Evolutionary conservation across 805 yeast species (phyloP), one percentile per base, ranked within the genome.

Genomic region (Yarrowia sp.): DNA sequence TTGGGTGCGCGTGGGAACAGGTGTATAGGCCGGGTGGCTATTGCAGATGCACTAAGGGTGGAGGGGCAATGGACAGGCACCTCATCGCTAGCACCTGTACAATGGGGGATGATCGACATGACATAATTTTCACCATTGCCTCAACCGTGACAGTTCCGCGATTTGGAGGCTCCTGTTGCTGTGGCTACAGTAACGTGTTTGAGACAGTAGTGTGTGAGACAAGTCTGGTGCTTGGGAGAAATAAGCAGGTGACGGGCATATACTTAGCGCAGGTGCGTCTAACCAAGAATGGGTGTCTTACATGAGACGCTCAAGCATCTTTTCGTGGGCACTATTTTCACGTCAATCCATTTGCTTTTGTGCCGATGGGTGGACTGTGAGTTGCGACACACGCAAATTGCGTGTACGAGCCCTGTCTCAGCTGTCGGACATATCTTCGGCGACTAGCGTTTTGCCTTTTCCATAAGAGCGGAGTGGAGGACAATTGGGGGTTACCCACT

Each of bases 231-330:
- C 36, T 21, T 30, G 24, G 38, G 35, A 6, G 26, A 30, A 32
- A 48, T 32, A 48, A 32, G 54, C 54, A 48, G 54, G 54, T 48
- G 54, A 48, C 54, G 54, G 38, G 54, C 54, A 32, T 48, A 48
- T 48, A 48, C 54, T 48, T 48, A 48, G 54, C 54, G 54, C 54
- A 48, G 54, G 54, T 48, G 54, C 26, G 54, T 30, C 36, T 30
- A 46, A 46, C 17, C 24, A 43, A 43, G 49, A 19, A n/a, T n/a
- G n/a, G 10, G 28, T n/a, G 40, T 35, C 40, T 35, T 35, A 35
- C 19, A n/a, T 35, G 21, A 33, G 36, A 33, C 40, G 1, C 17
- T 33, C 19, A 8, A 10, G 16, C 19, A 16, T 26, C n/a, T 35
- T n/a, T n/a, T n/a, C 21, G 19, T 6, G 19, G 40, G 19, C 40